Evolutionary conservation across 306 rosid species (phyloP).

Genomic region (Prinsepia uniflora): DNA sequence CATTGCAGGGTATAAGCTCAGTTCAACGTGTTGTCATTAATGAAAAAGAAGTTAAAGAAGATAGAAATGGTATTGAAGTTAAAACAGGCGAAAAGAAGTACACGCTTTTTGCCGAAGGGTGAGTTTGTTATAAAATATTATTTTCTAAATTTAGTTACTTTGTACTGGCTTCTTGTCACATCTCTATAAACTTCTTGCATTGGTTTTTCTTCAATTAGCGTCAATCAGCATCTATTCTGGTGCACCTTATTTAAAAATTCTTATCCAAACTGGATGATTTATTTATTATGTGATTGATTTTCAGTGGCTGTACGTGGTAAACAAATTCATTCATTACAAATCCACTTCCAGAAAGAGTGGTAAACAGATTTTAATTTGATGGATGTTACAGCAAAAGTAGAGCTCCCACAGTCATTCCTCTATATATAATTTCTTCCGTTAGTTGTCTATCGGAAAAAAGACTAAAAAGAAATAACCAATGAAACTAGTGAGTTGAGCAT

Average conservation of each 20-base stretch:
- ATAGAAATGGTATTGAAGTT: constrained; percentile 29
- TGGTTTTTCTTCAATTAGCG: neutral
- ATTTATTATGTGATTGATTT: neutral
- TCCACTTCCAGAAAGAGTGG: neutral
- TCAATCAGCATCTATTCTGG: neutral
- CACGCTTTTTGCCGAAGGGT: constrained; percentile 85
- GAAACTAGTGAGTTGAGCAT: neutral
- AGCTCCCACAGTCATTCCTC: neutral
- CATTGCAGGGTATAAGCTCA: constrained; percentile 71
- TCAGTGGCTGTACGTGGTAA: neutral
- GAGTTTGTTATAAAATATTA: constrained; percentile 34
- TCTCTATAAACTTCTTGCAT: constrained; percentile 4
- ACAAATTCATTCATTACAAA: neutral
- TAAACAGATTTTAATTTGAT: neutral
- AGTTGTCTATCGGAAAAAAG: neutral
- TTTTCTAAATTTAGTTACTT: constrained; percentile 1
- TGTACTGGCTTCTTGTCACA: neutral
- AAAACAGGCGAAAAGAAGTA: constrained; percentile 35
- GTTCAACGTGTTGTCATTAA: constrained; percentile 69
- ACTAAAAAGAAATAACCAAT: neutral
- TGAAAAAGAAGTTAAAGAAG: constrained; percentile 42
- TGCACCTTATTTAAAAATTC: neutral
- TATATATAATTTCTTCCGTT: neutral
- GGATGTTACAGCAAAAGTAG: neutral
- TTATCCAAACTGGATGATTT: neutral